phyloP scores from a whole-genome alignment of 208 protist genomes.

The Crithidia bombi region DNA sequence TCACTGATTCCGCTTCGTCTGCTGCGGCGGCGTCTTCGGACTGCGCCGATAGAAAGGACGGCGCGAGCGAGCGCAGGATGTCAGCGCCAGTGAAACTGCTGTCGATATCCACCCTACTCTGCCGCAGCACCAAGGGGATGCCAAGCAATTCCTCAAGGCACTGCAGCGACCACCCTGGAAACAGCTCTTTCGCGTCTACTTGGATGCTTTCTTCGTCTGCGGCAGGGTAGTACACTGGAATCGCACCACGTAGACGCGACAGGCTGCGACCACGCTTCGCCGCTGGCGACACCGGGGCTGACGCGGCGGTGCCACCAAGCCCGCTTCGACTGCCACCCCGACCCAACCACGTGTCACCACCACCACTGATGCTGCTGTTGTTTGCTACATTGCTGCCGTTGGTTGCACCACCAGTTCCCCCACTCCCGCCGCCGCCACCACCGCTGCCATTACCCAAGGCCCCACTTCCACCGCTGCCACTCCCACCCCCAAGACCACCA shows the following conservation, averaged over 20 bases:
- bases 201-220: conserved; percentile 45
- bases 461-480: background rate
- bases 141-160: conserved; percentile 53
- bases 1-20: background rate
- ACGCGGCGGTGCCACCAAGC: background rate
- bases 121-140: conserved; percentile 39
- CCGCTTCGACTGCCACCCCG: conserved; percentile 4
- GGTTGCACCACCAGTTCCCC: background rate
- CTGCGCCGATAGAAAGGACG: conserved; percentile 1
- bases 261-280: conserved; percentile 11
- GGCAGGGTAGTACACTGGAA: conserved; percentile 14
- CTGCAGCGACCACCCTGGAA: conserved; percentile 56
- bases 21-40: background rate
- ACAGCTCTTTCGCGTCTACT: conserved; percentile 37
- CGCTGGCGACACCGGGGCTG: conserved; percentile 10
- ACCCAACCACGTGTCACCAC: conserved; percentile 3
- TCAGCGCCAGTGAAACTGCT: conserved; percentile 7
- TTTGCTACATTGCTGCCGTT: background rate
- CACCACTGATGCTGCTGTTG: background rate
- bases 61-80: conserved; percentile 2
- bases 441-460: background rate
- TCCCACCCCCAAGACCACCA: background rate
- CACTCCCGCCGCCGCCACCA: background rate
- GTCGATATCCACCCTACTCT: conserved; percentile 37
- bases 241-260: conserved; percentile 15